Conservation (phyloP, 1,139 yeast genomes). For the Scheffersomyces titani region DNA sequence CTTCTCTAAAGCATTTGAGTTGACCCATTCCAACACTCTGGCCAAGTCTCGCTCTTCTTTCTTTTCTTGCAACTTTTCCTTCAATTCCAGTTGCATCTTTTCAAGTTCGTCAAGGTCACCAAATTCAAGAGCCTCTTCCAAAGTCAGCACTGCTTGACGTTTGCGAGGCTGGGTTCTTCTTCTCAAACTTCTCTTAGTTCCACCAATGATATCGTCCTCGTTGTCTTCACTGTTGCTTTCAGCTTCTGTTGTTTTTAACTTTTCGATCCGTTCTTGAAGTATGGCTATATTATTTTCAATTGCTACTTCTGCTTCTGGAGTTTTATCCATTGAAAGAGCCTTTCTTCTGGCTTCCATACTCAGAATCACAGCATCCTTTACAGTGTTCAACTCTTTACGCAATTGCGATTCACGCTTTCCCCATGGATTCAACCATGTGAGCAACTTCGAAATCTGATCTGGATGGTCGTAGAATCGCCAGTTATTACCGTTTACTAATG, state of each 20-base stretch:
- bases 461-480: conserved; percentile 76
- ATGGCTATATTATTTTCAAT: conserved; percentile 18
- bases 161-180: conserved; percentile 14
- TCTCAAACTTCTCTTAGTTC: conserved; percentile 18
- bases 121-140: conserved; percentile 28
- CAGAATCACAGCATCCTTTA: conserved; percentile 54
- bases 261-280: conserved; percentile 18
- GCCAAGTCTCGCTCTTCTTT: conserved; percentile 40
- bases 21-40: conserved; percentile 62
- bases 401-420: conserved; percentile 76
- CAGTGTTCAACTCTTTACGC: conserved; percentile 57
- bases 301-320: conserved; percentile 43
- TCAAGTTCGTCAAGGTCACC: conserved; percentile 36
- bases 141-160: conserved; percentile 23
- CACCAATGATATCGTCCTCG: conserved; percentile 18
- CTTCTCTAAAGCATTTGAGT: conserved; percentile 53
- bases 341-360: conserved; percentile 64
- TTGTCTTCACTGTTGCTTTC: conserved; percentile 18
- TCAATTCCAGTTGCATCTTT: conserved; percentile 25
- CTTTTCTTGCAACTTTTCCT: conserved; percentile 28
- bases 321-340: conserved; percentile 45
- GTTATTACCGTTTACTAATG: conserved; percentile 49
- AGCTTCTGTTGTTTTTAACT: conserved; percentile 21
- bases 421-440: conserved; percentile 71
- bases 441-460: conserved; percentile 57